phyloP scores from a whole-genome alignment of 371 early-diverging fungal genomes.

The Dichotomocladium elegans region DNA sequence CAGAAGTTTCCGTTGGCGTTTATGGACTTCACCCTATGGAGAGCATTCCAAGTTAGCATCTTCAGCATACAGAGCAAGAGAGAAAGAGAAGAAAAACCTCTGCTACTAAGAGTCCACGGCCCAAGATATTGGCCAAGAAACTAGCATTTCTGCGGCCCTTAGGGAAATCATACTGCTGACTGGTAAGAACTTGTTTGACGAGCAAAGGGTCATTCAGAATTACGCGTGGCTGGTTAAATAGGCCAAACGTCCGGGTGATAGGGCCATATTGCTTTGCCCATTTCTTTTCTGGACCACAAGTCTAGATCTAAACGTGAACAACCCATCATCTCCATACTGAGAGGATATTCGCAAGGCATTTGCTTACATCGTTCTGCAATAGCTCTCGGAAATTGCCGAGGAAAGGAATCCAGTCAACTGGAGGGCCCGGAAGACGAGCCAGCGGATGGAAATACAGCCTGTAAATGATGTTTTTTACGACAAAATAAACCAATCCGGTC shows the following conservation, averaged over 20 bases:
- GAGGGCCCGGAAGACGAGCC: slow-evolving; percentile 55
- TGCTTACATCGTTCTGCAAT: slow-evolving; percentile 38
- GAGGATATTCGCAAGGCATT: too few relatives aligned
- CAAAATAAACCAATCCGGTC: background rate
- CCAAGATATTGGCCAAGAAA: slow-evolving; percentile 40
- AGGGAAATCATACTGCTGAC: slow-evolving; percentile 48
- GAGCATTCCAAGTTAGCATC: slow-evolving; percentile 44
- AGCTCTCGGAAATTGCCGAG: slow-evolving; percentile 50
- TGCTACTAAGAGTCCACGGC: slow-evolving; percentile 10
- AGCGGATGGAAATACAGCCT: slow-evolving; percentile 46
- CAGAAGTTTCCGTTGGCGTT: slow-evolving; percentile 62
- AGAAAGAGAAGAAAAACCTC: too few relatives aligned
- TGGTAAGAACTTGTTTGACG: slow-evolving; percentile 47
- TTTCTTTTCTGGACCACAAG: slow-evolving; percentile 42
- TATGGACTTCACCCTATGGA: slow-evolving; percentile 43
- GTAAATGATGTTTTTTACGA: slow-evolving; percentile 28
- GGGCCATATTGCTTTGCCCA: slow-evolving; percentile 58
- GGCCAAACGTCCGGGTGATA: slow-evolving; percentile 40
- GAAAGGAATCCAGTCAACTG: slow-evolving; percentile 46
- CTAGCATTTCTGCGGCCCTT: slow-evolving; percentile 31
- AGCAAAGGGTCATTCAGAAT: slow-evolving; percentile 50
- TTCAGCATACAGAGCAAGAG: slow-evolving; percentile 44
- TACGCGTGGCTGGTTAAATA: slow-evolving; percentile 44
- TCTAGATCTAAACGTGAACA: too few relatives aligned
- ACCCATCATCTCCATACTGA: too few relatives aligned